Conservation (phyloP, 306 rosid species). For the Castanea mollissima region DNA sequence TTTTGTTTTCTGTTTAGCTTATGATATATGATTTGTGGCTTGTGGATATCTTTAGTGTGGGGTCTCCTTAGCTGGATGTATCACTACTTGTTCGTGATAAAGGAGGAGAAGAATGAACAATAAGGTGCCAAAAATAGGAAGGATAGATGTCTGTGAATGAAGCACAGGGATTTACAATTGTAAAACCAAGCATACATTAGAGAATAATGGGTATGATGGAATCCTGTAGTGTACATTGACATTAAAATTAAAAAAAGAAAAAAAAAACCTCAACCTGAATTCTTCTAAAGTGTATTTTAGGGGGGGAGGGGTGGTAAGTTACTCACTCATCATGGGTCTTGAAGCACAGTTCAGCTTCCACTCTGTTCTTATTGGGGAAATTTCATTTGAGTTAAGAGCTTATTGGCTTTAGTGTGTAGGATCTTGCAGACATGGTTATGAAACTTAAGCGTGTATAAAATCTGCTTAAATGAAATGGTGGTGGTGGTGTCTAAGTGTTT, state of each 20-base stretch:
- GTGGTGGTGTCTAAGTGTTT: too few species aligned
- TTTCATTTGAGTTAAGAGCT: not conserved
- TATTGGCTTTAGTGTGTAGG: not conserved
- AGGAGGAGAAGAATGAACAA: not conserved
- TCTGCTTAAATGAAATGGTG: too few species aligned
- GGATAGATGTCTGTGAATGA: not conserved
- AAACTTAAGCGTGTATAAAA: too few species aligned
- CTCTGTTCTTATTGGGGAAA: not conserved
- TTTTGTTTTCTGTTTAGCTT: not conserved
- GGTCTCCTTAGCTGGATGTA: not conserved
- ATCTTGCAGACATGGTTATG: not conserved
- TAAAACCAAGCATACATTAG: not conserved
- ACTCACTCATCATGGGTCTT: not conserved
- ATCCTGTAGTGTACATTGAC: not conserved
- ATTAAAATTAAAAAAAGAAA: not conserved
- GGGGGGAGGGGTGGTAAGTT: not conserved
- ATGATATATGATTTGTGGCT: not conserved
- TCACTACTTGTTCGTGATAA: not conserved
- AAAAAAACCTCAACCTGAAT: not conserved
- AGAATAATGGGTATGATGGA: not conserved
- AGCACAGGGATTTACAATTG: not conserved
- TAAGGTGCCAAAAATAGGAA: not conserved
- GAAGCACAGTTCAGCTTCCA: not conserved
- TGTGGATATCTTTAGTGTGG: not conserved
- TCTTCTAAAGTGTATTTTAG: not conserved